Base-by-base conservation (phyloP, 2,329 filamentous ascomycete species). In the Alternaria arborescens region DNA sequence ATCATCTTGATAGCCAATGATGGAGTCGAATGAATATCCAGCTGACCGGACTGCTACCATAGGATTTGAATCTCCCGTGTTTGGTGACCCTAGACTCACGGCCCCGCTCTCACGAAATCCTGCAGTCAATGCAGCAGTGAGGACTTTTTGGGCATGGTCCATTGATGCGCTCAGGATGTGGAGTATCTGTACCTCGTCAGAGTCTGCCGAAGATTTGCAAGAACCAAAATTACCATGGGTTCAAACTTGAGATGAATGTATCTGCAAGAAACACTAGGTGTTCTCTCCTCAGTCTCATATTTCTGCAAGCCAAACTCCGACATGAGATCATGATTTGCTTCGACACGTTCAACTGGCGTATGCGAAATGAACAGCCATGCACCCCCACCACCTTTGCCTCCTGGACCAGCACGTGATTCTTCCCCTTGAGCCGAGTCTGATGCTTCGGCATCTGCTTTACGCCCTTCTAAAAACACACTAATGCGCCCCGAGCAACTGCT, bases 41-140 rank as follows among this genome's bases (percentile, higher is more conserved):
- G 92, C 91, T 5, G 92, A 94, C 18, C 94, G 88, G 32, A 98
- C 87, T 3, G 91, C 94, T 3, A 97, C 91, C 77, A 97, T 91
- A 2, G 93, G 93, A 46, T 83, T 88, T 20, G 81, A 75, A 12
- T 79, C 78, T 42, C 79, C 77, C 22, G 78, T 67, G 26, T 75
- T 71, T 6, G 69, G 64, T 11, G 75, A 58, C 5, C 78, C 77
- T 47, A 92, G 75, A 71, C 90, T 92, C 59, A 96, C 85, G 51
- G 94, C 90, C 18, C 94, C 94, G 60, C 91, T 95, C 80, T 98
- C 94, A 14, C 94, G 89, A 75, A 97, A 97, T 0, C 94, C 94
- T 4, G 93, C 90, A 69, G 89, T 87, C 10, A 94, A 83, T 2
- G 91, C 94, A 44, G 91, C 91, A 11, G 88, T 85, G 14, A 97